These are phyloP conservation scores for Sonneratia alba DNA, from an alignment of 345 rosid genomes.

Conservation along the genomic window DNA sequence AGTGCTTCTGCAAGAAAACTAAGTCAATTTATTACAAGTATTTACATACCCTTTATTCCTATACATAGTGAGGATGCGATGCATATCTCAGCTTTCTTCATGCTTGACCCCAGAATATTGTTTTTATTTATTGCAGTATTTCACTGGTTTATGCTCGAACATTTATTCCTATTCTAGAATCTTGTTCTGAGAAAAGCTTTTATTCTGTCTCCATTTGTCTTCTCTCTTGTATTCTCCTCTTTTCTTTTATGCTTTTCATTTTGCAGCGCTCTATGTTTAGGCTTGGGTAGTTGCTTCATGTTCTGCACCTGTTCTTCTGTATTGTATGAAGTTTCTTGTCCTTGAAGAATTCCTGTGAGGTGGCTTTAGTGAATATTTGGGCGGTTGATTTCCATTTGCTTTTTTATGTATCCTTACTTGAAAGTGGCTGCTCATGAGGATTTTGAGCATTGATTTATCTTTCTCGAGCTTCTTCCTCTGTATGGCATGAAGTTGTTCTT, in stretches of 20 bases:
- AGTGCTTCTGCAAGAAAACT: neutral
- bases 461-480: neutral
- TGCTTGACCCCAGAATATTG: neutral
- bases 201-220: neutral
- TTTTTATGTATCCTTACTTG: neutral
- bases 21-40: neutral
- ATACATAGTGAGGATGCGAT: neutral
- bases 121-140: neutral
- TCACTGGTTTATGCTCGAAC: neutral
- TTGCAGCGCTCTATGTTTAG: neutral
- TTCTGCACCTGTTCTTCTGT: neutral
- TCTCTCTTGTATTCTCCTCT: neutral
- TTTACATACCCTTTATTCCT: neutral
- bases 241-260: too few species aligned
- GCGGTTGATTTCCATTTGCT: neutral
- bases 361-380: neutral
- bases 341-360: neutral
- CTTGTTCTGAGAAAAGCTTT: neutral
- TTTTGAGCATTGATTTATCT: neutral
- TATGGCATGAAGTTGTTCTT: neutral
- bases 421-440: neutral
- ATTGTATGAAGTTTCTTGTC: neutral
- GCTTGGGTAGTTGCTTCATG: neutral
- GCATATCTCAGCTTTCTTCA: neutral
- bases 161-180: neutral